Evolutionary conservation across 306 rosid species (phyloP).

Genomic region (Trifolium repens): DNA sequence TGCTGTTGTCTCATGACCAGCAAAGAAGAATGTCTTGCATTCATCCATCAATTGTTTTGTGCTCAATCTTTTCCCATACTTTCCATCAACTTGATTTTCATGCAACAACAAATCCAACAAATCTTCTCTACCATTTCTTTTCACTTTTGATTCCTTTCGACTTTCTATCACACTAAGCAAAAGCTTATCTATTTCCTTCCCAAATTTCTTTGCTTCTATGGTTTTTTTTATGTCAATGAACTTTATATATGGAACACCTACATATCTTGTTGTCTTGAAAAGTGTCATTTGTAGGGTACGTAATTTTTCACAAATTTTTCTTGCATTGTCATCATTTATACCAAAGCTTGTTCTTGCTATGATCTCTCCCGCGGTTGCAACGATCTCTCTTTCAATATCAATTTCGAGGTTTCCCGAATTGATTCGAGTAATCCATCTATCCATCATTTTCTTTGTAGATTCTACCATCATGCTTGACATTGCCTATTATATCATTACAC

Average conservation of each 20-base stretch:
- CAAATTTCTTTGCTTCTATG: slow-evolving; percentile 63
- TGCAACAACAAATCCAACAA: slow-evolving; percentile 63
- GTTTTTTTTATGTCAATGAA: slow-evolving; percentile 54
- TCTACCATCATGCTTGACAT: slow-evolving; percentile 70
- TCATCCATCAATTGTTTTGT: slow-evolving; percentile 71
- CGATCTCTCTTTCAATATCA: slow-evolving; percentile 65
- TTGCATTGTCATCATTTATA: slow-evolving; percentile 40
- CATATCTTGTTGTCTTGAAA: slow-evolving; percentile 65
- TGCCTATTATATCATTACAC: slow-evolving; percentile 27
- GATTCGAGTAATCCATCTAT: slow-evolving; percentile 53
- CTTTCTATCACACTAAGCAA: slow-evolving; percentile 46
- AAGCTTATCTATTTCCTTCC: slow-evolving; percentile 64
- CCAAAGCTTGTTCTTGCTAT: slow-evolving; percentile 88
- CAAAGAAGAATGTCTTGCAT: slow-evolving; percentile 91
- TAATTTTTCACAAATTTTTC: slow-evolving; percentile 56
- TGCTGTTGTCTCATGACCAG: slow-evolving; percentile 93
- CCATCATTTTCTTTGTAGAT: slow-evolving; percentile 60
- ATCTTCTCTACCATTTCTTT: slow-evolving; percentile 45
- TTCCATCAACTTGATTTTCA: slow-evolving; percentile 39
- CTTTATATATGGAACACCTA: slow-evolving; percentile 76
- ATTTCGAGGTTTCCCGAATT: slow-evolving; percentile 56
- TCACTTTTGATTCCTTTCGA: slow-evolving; percentile 41
- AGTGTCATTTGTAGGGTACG: slow-evolving; percentile 68
- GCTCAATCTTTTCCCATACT: slow-evolving; percentile 40
- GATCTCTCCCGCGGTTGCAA: slow-evolving; percentile 70